A percentile compares a stretch with the other conserved stretches of the same genome.
These are phyloP conservation scores for Castanea mollissima DNA, from an alignment of 306 rosid species.

Conservation along the genomic window DNA sequence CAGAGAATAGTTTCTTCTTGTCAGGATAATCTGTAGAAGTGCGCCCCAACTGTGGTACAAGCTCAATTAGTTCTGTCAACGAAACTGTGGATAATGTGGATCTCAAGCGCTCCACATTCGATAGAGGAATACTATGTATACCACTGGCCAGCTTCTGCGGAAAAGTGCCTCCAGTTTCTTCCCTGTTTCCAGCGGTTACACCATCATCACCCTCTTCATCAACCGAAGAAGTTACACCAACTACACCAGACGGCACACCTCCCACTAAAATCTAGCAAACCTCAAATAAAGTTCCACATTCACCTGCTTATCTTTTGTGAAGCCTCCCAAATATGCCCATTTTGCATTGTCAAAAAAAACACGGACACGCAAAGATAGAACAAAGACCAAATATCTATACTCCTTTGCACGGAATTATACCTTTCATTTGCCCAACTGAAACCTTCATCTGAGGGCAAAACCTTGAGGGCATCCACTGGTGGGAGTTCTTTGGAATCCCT, in stretches of 20 bases:
- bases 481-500: conserved; percentile 49
- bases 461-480: conserved; percentile 68
- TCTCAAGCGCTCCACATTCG: conserved; percentile 94
- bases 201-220: conserved; percentile 58
- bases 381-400: conserved; percentile 92
- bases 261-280: conserved; percentile 79
- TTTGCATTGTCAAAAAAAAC: conserved; percentile 73
- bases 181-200: conserved; percentile 41
- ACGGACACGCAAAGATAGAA: conserved; percentile 78
- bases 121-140: conserved; percentile 79
- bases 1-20: conserved; percentile 88
- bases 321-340: conserved; percentile 89
- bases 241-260: conserved; percentile 69
- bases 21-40: conserved; percentile 90
- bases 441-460: conserved; percentile 86
- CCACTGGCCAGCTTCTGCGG: conserved; percentile 84
- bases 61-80: conserved; percentile 82
- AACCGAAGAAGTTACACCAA: conserved; percentile 58
- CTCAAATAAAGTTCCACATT: conserved; percentile 45
- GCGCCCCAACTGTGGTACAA: conserved; percentile 77
- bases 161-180: conserved; percentile 60
- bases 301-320: conserved; percentile 85
- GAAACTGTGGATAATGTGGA: conserved; percentile 88
- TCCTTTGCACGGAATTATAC: conserved; percentile 80
- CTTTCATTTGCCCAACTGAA: conserved; percentile 96